Base-by-base conservation (phyloP, 1,284 basidiomycete genomes). In the Lignosus rhinocerotis region DNA sequence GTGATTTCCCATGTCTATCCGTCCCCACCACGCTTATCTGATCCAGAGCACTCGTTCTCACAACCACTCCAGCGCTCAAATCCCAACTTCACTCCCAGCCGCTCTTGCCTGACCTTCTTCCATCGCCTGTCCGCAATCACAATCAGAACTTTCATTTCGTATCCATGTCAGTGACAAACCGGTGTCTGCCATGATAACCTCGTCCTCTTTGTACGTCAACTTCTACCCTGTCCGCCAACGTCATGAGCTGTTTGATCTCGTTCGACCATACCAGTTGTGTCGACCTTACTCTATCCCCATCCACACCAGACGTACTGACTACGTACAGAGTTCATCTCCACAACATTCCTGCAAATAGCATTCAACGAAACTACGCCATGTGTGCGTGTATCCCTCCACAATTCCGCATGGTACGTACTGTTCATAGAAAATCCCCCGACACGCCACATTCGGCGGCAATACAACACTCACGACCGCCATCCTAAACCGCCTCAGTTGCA, bases 1-100 rank as follows among this genome's bases (percentile, higher is more conserved):
- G 34, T 53, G 6, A 38, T 19, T 61, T 64, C 63, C 53, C 63
- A 64, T 64, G 59, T 59, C 60, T 59, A 57, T 61, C 62, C 51
- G 25, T 25, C 51, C 33, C 11, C 45, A 43, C 52, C 59, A 54
- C 50, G 57, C 58, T 57, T 61, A 59, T 64, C 60, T 33, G 62
- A 64, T 61, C 36, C 58, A 56, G 21, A 32, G 31, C n/a, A 51
- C 14, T 8, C 16, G 21, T 44, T 25, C 47, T 25, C 43, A n/a
- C 17, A 33, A 42, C 17, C 36, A 45, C 38, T 47, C 39, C 4
- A 4, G 25, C 25, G 25, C 25, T 25, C 25, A 25, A 25, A 25
- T 25, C 25, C 2, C 33, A 38, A 19, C 42, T 34, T 31, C 25
- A 42, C 41, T 8, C 41, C 8, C n/a, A 8, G 11, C 6, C 21